Base-by-base conservation (phyloP, 306 rosid genomes). In the Echinosophora koreensis region DNA sequence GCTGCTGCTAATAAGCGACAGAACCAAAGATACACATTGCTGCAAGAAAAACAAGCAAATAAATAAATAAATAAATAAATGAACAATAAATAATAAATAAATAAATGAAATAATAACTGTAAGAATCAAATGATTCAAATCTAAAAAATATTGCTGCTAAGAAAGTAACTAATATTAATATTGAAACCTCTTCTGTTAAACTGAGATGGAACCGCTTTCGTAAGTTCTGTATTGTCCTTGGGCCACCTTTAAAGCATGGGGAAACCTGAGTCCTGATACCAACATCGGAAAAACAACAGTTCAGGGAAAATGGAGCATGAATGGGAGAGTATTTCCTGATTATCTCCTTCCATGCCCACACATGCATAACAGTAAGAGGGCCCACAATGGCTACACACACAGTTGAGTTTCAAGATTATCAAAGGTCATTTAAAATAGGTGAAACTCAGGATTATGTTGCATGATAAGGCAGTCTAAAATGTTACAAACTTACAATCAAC, bases 201-300 rank as follows among this genome's bases (percentile, higher is more conserved):
- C 87, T 92, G 65, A 90, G 90, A 82, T 94, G 98, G 85, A 89
- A 94, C 69, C 98, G 93, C 77, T 94, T 94, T 77, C 97, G 82
- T 17, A 94, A 87, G 87, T 92, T 94, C 84, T 92, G 97, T 85
- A 94, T 92, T 57, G 98, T 92, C 77, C 98, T 86, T 42, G 88
- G 85, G 66, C 97, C 98, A 80, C 97, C 95, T 88, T 89, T 94
- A 83, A 94, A 94, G 89, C 98, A 94, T n/a, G 41, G 98, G 98
- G 81, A 90, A 94, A 73, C 88, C 95, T 59, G 98, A 94, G 66
- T 92, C 98, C 98, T 94, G 86, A 78, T 64, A 77, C 47, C 83
- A 66, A 81, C 76, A 82, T 59, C 69, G 67, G 59, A 74, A 78
- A n/a, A 80, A 67, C 37, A 71, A 65, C 22, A 71, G 60, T 56